phyloP scores from a whole-genome alignment of 2,329 filamentous ascomycete genomes.

The Colletotrichum incanum region DNA sequence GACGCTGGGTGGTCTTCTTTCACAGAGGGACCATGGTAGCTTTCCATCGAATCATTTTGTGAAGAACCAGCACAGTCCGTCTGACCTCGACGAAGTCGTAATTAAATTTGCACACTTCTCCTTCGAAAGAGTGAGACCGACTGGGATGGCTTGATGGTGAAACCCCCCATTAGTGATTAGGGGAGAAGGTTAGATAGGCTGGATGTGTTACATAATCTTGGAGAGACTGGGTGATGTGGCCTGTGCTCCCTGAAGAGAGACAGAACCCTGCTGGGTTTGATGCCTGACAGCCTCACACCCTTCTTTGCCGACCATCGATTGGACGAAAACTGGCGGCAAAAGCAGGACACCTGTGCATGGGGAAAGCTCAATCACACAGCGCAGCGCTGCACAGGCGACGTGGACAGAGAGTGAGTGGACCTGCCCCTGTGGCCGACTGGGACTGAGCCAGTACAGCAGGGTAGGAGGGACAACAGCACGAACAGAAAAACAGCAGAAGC shows the following conservation, averaged over 20 bases:
- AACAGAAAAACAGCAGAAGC: neutral
- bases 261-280: slow-evolving; percentile 27
- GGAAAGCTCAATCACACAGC: slow-evolving; percentile 15
- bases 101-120: too few relatives aligned
- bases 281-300: slow-evolving; percentile 33
- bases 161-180: neutral
- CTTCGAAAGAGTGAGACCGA: too few relatives aligned
- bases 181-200: too few relatives aligned
- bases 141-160: too few relatives aligned
- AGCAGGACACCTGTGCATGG: slow-evolving; percentile 12
- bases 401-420: neutral
- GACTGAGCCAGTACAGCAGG: too few relatives aligned
- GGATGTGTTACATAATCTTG: slow-evolving; percentile 24
- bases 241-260: slow-evolving; percentile 30
- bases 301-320: slow-evolving; percentile 2
- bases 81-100: neutral
- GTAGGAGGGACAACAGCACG: neutral
- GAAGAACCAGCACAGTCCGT: neutral
- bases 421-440: neutral
- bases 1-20: neutral
- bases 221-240: slow-evolving; percentile 10
- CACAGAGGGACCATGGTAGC: neutral
- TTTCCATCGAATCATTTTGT: neutral
- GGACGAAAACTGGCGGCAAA: slow-evolving; percentile 37
- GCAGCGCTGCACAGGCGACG: neutral